Evolutionary conservation across 1,139 yeast genomes (phyloP).

Genomic region (Kurtzmaniella quercitrusa): DNA sequence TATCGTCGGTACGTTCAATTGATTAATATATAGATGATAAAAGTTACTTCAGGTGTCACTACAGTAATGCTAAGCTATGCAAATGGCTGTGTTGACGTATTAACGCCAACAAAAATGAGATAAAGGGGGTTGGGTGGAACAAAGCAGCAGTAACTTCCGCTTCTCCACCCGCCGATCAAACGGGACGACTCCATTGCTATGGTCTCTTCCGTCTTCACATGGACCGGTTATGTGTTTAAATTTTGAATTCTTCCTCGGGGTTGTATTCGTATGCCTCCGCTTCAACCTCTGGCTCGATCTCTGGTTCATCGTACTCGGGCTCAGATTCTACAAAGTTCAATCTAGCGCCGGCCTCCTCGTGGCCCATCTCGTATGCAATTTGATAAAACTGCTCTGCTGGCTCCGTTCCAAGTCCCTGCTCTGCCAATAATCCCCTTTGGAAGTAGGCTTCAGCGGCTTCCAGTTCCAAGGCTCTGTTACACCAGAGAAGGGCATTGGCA

Average conservation of each 20-base stretch:
- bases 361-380: conserved; percentile 22
- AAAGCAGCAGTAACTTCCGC: too few relatives aligned
- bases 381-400: conserved; percentile 20
- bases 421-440: conserved; percentile 78
- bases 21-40: neutral
- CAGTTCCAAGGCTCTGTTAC: conserved; percentile 71
- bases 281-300: neutral
- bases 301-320: conserved; percentile 4
- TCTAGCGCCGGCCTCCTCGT: conserved; percentile 16
- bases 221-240: neutral
- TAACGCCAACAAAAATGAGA: neutral
- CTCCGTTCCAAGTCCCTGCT: conserved; percentile 71
- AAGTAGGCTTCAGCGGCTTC: conserved; percentile 79
- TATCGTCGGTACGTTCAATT: neutral
- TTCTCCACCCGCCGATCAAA: too few relatives aligned
- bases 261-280: neutral
- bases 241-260: conserved; percentile 1
- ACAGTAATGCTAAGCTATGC: neutral
- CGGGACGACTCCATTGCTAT: too few relatives aligned
- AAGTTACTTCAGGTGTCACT: neutral
- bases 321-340: conserved; percentile 7
- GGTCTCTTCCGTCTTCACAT: too few relatives aligned
- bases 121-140: neutral
- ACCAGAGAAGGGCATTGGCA: conserved; percentile 83
- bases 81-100: neutral